Evolutionary conservation across 768 basidiomycete species (phyloP).

Genomic region (Boletus bicolor): DNA sequence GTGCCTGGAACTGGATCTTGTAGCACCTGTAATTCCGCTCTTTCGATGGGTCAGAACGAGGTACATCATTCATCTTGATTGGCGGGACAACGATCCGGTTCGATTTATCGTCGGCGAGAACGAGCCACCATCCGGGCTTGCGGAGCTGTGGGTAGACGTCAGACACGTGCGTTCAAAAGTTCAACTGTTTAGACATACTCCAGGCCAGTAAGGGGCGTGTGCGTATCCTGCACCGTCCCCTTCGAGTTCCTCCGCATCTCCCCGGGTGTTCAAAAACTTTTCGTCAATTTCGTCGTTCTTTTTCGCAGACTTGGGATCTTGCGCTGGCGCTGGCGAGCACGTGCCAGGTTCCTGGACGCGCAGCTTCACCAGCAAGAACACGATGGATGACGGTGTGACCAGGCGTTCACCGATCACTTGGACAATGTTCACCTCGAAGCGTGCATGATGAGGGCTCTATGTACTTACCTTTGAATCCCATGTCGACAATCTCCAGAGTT

Average conservation of each 20-base stretch:
- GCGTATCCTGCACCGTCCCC: conserved; percentile 53
- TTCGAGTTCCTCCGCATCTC: conserved; percentile 61
- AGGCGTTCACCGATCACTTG: conserved; percentile 87
- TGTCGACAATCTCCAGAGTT: conserved; percentile 73
- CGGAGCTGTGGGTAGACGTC: conserved; percentile 52
- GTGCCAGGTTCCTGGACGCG: conserved; percentile 59
- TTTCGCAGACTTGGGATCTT: conserved; percentile 42
- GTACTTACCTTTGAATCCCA: conserved; percentile 75
- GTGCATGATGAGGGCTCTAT: neutral
- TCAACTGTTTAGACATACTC: conserved; percentile 44
- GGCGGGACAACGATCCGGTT: conserved; percentile 87
- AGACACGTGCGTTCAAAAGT: neutral
- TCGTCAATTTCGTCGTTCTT: conserved; percentile 62
- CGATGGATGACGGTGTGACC: conserved; percentile 85
- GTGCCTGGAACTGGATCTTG: conserved; percentile 94
- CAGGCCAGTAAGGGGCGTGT: conserved; percentile 94
- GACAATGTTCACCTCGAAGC: conserved; percentile 4
- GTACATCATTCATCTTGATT: conserved; percentile 75
- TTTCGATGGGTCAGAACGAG: conserved; percentile 48
- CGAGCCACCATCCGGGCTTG: conserved; percentile 90
- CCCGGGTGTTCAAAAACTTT: conserved; percentile 61
- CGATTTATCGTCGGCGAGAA: conserved; percentile 83
- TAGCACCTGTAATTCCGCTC: conserved; percentile 72
- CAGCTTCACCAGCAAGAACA: conserved; percentile 81
- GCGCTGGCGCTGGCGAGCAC: conserved; percentile 29